Conservation (phyloP, 768 basidiomycete genomes). For the Naganishia randhawae region DNA sequence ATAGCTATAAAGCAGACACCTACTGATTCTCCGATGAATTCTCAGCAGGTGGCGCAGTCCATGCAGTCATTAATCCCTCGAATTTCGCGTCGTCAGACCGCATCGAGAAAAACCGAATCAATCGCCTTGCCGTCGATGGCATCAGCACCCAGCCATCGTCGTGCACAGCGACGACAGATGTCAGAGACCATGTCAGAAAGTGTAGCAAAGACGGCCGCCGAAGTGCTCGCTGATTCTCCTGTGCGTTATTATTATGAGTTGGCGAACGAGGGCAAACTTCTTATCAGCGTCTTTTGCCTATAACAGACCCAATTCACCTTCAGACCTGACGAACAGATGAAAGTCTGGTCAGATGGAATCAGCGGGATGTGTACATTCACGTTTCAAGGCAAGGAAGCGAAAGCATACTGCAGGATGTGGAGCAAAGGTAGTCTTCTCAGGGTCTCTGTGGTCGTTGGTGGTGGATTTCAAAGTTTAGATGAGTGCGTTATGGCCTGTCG, state of each 20-base stretch:
- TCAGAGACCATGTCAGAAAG: constrained; percentile 1
- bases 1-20: neutral
- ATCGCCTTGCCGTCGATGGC: neutral
- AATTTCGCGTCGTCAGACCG: neutral
- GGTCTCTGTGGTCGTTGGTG: constrained; percentile 7
- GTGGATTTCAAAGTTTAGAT: constrained; percentile 16
- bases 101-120: neutral
- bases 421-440: neutral
- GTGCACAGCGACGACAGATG: neutral
- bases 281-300: neutral
- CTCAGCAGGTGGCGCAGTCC: too few relatives aligned
- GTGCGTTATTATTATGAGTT: neutral
- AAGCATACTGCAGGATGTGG: constrained; percentile 21
- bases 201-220: neutral
- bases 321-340: constrained; percentile 1
- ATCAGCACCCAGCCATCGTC: neutral
- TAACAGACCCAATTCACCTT: constrained; percentile 5
- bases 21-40: neutral
- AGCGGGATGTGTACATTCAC: constrained; percentile 16
- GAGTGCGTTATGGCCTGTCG: neutral
- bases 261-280: neutral
- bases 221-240: constrained; percentile 10
- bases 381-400: constrained; percentile 14
- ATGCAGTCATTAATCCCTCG: neutral
- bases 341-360: constrained; percentile 14